These are phyloP conservation scores for Geotrichum macrosporum DNA, from an alignment of 1,139 yeast species.

Conservation along the genomic window DNA sequence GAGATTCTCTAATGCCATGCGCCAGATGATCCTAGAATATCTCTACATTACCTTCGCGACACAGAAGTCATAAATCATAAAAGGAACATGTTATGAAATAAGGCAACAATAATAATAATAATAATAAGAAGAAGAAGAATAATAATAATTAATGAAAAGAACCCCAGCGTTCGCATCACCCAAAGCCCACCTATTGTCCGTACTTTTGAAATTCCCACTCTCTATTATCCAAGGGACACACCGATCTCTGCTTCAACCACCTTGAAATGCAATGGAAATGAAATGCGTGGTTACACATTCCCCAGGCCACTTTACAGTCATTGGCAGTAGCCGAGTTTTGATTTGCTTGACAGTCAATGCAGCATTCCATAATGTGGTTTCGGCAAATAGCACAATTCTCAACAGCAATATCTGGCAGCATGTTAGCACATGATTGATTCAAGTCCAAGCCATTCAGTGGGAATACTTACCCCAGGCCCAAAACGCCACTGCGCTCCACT, in stretches of 20 bases:
- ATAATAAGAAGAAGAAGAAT: no score
- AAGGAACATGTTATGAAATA: no score
- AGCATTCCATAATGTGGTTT: conserved; percentile 96
- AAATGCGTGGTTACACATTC: conserved; percentile 90
- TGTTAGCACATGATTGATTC: conserved; percentile 16
- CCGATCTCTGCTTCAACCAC: conserved; percentile 96
- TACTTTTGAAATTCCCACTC: conserved; percentile 79
- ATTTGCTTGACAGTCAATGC: conserved; percentile 92
- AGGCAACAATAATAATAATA: no score
- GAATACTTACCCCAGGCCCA: conserved; percentile 90
- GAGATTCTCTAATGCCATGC: no score
- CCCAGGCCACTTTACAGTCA: conserved; percentile 97
- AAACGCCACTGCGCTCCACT: conserved; percentile 98
- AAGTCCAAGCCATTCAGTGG: background rate
- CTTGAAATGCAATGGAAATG: conserved; percentile 93
- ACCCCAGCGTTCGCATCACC: no score
- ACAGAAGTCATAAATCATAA: no score
- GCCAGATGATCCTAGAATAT: no score
- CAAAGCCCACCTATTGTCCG: conserved; percentile 56
- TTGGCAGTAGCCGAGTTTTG: conserved; percentile 62
- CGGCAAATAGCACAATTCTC: conserved; percentile 98
- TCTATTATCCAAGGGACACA: conserved; percentile 93
- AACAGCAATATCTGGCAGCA: conserved; percentile 60
- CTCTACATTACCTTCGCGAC: no score
- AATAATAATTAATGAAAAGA: no score